phyloP scores from a whole-genome alignment of 768 basidiomycete genomes.

The Tremella yokohamensis region DNA sequence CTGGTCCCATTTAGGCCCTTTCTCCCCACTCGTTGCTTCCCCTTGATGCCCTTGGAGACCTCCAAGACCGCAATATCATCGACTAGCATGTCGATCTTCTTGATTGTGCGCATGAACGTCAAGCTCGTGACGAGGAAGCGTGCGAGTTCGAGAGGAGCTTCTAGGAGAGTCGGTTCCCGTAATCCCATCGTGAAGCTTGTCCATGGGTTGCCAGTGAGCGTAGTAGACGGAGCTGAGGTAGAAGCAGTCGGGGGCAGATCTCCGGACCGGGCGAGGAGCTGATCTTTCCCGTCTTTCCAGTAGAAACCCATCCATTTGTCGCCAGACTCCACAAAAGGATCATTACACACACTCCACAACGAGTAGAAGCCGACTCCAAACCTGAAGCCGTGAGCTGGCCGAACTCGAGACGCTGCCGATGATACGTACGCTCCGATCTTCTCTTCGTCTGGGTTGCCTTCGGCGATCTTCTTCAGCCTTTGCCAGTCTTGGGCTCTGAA shows the following conservation, averaged over 20 bases:
- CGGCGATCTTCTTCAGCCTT: slow-evolving; percentile 87
- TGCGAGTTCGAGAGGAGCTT: slow-evolving; percentile 74
- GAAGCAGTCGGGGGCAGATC: slow-evolving; percentile 51
- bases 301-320: slow-evolving; percentile 88
- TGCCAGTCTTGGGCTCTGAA: slow-evolving; percentile 87
- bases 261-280: slow-evolving; percentile 79
- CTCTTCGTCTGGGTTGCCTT: slow-evolving; percentile 89
- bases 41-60: slow-evolving; percentile 44
- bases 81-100: slow-evolving; percentile 73
- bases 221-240: slow-evolving; percentile 49
- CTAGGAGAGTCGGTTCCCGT: slow-evolving; percentile 71
- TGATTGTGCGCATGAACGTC: slow-evolving; percentile 82
- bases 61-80: slow-evolving; percentile 60
- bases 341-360: slow-evolving; percentile 46
- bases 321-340: slow-evolving; percentile 57
- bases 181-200: slow-evolving; percentile 86
- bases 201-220: slow-evolving; percentile 58
- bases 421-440: slow-evolving; percentile 73
- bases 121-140: slow-evolving; percentile 86
- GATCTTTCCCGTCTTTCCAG: slow-evolving; percentile 90
- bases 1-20: slow-evolving; percentile 59
- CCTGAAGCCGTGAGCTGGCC: slow-evolving; percentile 54
- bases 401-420: slow-evolving; percentile 50
- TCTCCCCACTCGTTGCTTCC: slow-evolving; percentile 29
- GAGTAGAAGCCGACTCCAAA: slow-evolving; percentile 48